These are phyloP conservation scores for Cutaneotrichosporon spelunceum DNA, from an alignment of 1,284 basidiomycete genomes.

Conservation along the genomic window DNA sequence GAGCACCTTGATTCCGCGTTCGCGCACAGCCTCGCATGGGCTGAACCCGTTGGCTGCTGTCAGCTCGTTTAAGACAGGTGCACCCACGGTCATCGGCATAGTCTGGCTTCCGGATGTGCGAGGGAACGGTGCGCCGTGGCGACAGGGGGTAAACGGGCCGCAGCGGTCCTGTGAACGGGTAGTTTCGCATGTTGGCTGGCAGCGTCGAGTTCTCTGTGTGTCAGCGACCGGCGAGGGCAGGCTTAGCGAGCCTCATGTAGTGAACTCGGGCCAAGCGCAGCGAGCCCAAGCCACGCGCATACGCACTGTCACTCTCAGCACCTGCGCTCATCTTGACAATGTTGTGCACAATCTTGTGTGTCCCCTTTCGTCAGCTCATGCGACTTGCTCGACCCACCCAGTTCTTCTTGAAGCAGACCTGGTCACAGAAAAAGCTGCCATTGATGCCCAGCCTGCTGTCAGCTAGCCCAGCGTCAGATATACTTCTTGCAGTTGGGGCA, in stretches of 20 bases:
- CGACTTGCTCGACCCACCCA: conserved; percentile 32
- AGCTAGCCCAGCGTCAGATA: conserved; percentile 17
- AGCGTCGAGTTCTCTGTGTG: conserved; percentile 40
- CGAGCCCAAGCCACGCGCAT: not conserved
- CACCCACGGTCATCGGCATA: conserved; percentile 52
- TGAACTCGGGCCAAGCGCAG: not conserved
- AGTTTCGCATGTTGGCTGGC: conserved; percentile 45
- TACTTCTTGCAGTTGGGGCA: conserved; percentile 53
- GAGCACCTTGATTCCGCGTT: conserved; percentile 41
- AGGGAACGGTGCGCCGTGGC: conserved; percentile 43
- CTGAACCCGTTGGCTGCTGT: conserved; percentile 43
- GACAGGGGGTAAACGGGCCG: conserved; percentile 52
- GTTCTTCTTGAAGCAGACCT: conserved; percentile 53
- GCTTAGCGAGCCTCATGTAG: not conserved
- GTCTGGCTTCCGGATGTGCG: conserved; percentile 49
- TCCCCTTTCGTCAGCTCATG: conserved; percentile 23
- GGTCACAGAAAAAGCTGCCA: conserved; percentile 53
- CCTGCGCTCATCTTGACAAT: conserved; percentile 46
- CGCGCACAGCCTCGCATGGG: conserved; percentile 38
- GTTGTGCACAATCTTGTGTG: conserved; percentile 50
- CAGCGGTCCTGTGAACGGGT: conserved; percentile 49
- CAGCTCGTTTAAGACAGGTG: not conserved
- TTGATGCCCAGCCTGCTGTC: conserved; percentile 47
- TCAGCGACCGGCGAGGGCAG: conserved; percentile 9
- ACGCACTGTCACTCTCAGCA: conserved; percentile 38